Percentiles rank a stretch among this genome's conserved stretches.
phyloP scores from a whole-genome alignment of 257 asterid genomes.

The Oldenlandia corymbosa region DNA sequence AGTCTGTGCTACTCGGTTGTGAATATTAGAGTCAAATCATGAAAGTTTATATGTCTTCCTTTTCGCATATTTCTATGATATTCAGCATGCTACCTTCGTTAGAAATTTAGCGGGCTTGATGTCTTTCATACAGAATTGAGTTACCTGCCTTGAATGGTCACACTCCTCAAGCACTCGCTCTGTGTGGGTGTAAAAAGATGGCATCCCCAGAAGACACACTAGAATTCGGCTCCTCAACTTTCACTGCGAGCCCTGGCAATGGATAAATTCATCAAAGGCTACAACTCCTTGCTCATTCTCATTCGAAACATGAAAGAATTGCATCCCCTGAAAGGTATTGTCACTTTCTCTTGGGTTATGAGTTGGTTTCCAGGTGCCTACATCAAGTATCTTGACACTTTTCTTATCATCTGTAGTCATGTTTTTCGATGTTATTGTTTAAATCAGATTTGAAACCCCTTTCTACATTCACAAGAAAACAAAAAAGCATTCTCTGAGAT shows the following conservation, averaged over 20 bases:
- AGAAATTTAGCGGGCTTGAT: too few species aligned
- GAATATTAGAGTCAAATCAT: too few species aligned
- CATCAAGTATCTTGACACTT: conserved; percentile 76
- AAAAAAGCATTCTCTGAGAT: background rate
- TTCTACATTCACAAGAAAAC: conserved; percentile 42
- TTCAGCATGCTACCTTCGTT: too few species aligned
- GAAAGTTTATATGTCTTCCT: too few species aligned
- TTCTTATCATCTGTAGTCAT: conserved; percentile 45
- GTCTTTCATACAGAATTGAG: too few species aligned
- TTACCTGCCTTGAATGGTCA: too few species aligned
- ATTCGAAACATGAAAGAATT: conserved; percentile 42
- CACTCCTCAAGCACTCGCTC: conserved; percentile 65
- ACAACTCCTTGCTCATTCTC: conserved; percentile 36
- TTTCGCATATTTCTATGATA: too few species aligned
- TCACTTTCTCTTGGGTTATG: conserved; percentile 31
- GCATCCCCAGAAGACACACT: too few species aligned
- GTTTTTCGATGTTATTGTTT: conserved; percentile 20
- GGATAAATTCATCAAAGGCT: conserved; percentile 28
- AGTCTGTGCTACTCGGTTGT: too few species aligned
- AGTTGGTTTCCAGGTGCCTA: conserved; percentile 81
- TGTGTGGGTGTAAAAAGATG: conserved; percentile 54
- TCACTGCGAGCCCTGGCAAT: conserved; percentile 35
- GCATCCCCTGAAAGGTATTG: conserved; percentile 30
- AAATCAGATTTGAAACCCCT: conserved; percentile 33
- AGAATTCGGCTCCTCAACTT: conserved; percentile 39